A percentile compares a stretch with the other conserved stretches of the same genome.
Evolutionary conservation across 148 eudicot genomes (phyloP).

Genomic region (Bassia scoparia): DNA sequence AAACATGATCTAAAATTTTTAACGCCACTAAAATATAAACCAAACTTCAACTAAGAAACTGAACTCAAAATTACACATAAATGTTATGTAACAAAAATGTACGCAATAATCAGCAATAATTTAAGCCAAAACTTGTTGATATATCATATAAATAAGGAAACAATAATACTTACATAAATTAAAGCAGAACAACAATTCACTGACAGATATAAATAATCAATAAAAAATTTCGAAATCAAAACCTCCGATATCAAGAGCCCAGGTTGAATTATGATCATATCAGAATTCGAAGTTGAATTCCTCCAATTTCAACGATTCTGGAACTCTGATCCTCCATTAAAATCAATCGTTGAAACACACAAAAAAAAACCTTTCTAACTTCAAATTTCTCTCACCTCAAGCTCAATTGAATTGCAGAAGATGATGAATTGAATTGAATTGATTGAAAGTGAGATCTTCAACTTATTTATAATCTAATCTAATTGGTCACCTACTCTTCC

Average conservation of each 20-base stretch:
- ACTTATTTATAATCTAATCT: too few relatives aligned
- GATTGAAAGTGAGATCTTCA: neutral
- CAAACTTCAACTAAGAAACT: neutral
- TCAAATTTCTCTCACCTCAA: neutral
- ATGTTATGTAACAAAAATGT: neutral
- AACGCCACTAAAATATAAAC: neutral
- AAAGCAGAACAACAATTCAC: neutral
- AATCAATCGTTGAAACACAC: too few relatives aligned
- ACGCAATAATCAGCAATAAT: neutral
- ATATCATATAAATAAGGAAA: neutral
- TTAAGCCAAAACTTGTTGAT: neutral
- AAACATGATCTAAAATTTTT: neutral
- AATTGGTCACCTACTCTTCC: slow-evolving; percentile 10
- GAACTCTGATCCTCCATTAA: slow-evolving; percentile 21
- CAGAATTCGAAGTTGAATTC: slow-evolving; percentile 2
- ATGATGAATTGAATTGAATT: neutral
- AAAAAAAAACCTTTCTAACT: neutral
- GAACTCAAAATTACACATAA: neutral
- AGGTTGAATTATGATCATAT: slow-evolving; percentile 39
- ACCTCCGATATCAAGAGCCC: slow-evolving; percentile 97
- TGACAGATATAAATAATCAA: neutral
- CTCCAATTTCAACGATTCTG: slow-evolving; percentile 4
- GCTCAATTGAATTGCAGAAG: slow-evolving; percentile 3
- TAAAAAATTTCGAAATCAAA: neutral
- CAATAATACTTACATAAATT: neutral